Evolutionary conservation across 306 rosid genomes (phyloP).

Genomic region (Prunus armeniaca): DNA sequence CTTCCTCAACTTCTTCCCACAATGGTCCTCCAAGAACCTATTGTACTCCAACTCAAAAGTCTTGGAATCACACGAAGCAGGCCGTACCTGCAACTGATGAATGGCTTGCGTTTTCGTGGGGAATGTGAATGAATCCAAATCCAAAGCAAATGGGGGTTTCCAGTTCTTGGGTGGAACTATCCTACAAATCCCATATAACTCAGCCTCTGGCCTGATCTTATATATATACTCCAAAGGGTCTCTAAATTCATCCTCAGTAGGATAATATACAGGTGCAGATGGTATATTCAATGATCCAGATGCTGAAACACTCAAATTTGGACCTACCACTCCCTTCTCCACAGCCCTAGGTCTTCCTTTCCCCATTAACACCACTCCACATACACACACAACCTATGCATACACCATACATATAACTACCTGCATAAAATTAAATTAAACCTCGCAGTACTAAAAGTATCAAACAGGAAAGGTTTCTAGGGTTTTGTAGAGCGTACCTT

Average conservation of each 20-base stretch:
- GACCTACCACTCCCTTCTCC: slow-evolving; percentile 76
- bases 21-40: slow-evolving; percentile 71
- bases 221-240: slow-evolving; percentile 83
- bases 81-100: slow-evolving; percentile 84
- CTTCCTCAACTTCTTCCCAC: slow-evolving; percentile 60
- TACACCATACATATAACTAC: slow-evolving; percentile 6
- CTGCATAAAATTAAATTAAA: slow-evolving; percentile 1
- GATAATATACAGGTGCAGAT: slow-evolving; percentile 77
- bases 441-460: not conserved
- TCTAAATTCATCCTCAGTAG: slow-evolving; percentile 79
- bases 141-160: slow-evolving; percentile 94
- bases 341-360: slow-evolving; percentile 94
- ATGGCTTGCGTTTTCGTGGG: slow-evolving; percentile 90
- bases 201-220: slow-evolving; percentile 86
- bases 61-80: slow-evolving; percentile 69
- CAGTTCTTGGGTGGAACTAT: slow-evolving; percentile 81
- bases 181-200: slow-evolving; percentile 87
- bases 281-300: slow-evolving; percentile 53
- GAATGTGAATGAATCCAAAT: slow-evolving; percentile 59
- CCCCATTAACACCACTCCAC: slow-evolving; percentile 50
- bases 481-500: slow-evolving; percentile 37
- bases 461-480: slow-evolving; percentile 5
- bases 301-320: slow-evolving; percentile 45
- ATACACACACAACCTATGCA: slow-evolving; percentile 26
- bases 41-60: slow-evolving; percentile 85